phyloP scores from a whole-genome alignment of 129 eudicot species.

The Pittosporum tobira region DNA sequence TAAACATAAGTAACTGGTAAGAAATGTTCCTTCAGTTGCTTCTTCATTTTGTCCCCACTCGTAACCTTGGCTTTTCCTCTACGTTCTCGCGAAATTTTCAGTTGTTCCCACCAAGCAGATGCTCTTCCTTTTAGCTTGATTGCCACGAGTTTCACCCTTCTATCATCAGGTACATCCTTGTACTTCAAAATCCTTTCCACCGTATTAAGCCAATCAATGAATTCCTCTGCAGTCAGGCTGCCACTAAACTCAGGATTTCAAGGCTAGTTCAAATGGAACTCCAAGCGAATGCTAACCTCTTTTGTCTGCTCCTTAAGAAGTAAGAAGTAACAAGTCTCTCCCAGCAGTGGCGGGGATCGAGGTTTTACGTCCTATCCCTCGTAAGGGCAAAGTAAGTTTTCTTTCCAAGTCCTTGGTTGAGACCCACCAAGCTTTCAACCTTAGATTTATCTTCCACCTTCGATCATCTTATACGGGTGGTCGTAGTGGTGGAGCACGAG shows the following conservation, averaged over 20 bases:
- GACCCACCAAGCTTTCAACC: no score
- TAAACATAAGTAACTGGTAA: background rate
- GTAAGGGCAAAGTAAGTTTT: no score
- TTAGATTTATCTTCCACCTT: background rate
- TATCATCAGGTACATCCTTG: background rate
- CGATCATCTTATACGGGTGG: background rate
- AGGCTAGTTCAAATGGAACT: no score
- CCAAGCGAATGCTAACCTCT: no score
- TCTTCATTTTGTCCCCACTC: background rate
- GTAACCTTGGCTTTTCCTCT: background rate
- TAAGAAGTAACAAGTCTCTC: no score
- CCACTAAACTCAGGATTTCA: background rate
- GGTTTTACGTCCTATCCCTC: no score
- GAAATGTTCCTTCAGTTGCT: background rate
- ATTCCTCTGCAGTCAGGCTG: background rate
- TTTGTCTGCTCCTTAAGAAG: no score
- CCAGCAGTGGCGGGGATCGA: no score
- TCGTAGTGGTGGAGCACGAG: no score
- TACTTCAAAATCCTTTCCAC: background rate
- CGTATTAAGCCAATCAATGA: background rate
- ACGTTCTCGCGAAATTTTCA: background rate
- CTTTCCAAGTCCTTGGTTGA: no score
- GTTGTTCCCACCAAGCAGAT: slow-evolving; percentile 1
- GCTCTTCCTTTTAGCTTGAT: background rate
- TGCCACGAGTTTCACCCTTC: background rate